Evolutionary conservation across 2,329 filamentous ascomycete species (phyloP).

Genomic region (Diplodia mutila): DNA sequence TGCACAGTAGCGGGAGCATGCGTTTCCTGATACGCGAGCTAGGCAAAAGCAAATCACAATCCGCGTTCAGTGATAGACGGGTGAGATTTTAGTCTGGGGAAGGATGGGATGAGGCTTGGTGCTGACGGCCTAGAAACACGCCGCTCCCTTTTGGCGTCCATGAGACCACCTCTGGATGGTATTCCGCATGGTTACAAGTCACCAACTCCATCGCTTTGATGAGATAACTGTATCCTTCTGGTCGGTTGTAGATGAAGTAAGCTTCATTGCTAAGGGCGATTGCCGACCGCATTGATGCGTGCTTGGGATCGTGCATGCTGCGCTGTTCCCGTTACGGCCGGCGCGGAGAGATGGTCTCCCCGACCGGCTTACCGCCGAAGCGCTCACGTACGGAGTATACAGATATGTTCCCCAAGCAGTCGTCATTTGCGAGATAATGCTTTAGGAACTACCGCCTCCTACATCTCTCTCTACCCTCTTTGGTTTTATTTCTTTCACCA

Average conservation of each 20-base stretch:
- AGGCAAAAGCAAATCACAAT: neutral
- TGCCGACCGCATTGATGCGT: neutral
- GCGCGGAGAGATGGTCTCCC: neutral
- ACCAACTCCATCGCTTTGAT: neutral
- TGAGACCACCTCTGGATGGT: neutral
- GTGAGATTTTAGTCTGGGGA: conserved; percentile 3
- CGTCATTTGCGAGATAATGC: neutral
- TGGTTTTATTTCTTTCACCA: neutral
- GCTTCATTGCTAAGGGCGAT: neutral
- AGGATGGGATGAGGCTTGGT: neutral
- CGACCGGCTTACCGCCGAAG: neutral
- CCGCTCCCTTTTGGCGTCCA: neutral
- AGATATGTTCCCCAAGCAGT: neutral
- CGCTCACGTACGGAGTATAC: neutral
- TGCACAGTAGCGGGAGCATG: neutral
- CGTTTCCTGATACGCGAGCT: neutral
- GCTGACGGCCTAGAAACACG: neutral
- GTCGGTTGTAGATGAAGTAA: neutral
- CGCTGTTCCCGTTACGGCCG: neutral
- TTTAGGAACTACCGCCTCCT: neutral
- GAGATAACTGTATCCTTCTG: neutral
- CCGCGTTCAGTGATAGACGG: neutral
- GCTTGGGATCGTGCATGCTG: neutral
- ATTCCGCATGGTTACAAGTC: neutral
- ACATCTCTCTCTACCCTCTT: too few relatives aligned